Evolutionary conservation across 345 rosid genomes (phyloP), one percentile per base, ranked within the genome.

Genomic region (Salix koriyanagi): DNA sequence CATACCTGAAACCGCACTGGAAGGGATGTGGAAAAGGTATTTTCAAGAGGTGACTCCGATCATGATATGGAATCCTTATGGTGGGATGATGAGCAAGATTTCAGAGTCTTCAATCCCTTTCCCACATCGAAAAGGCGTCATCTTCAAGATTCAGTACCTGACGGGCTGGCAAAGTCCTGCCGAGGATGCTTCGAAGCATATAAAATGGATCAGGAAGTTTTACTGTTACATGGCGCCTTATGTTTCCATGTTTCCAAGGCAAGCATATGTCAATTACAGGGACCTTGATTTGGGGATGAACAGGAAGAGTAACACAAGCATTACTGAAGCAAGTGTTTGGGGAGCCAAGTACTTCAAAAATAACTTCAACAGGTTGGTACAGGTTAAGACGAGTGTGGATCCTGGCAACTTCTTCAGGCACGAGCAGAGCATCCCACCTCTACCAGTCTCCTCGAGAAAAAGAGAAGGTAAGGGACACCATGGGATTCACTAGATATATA

Each of bases 41-140:
- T 3, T 85, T 3, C 39, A 87, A 71, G 94, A 89, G 56, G 94
- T 89, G 1, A 30, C 21, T 4, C 88, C 97, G 0, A 21, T 87
- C 73, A 86, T 84, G 89, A 86, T 88, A 71, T 90, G 87, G 91
- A 90, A 77, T 16, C 96, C 97, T 1, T 91, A 84, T 32, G 96
- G 98, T 2, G 98, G 97, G 64, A 86, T 78, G 90, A 91, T 88
- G 94, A 79, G 81, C 26, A 79, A 75, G 30, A 89, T 92, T 67
- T 52, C 85, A 0, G 96, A 83, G 13, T 50, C 71, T 4, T 48
- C 65, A 13, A 83, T 66, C n/a, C 81, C 85, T 3, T 83, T 83
- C 36, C 85, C 85, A 0, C 85, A 79, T 11, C 73, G 85, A 65
- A 70, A 76, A n/a, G 83, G 85, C 6, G 42, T 28, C 12, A 2